Percentiles rank a stretch among this genome's conserved stretches.
phyloP scores from a whole-genome alignment of 495 filamentous ascomycete genomes.

The Hypoxylon lienhwacheense region DNA sequence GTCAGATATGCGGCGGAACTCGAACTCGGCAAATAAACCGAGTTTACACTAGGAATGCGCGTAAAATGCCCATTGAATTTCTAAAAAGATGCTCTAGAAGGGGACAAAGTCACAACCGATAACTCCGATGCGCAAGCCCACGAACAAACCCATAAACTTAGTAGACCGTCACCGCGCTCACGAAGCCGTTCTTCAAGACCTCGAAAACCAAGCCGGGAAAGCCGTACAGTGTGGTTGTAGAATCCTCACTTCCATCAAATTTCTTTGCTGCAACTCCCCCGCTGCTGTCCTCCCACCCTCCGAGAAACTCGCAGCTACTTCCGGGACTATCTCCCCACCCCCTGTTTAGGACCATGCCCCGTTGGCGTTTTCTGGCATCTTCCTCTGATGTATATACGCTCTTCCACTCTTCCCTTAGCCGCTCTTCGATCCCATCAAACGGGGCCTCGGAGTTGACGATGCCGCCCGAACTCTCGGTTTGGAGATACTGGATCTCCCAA shows the following conservation, averaged over 20 bases:
- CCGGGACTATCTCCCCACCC: constrained; percentile 91
- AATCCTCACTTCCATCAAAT: constrained; percentile 60
- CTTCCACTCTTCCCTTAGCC: constrained; percentile 73
- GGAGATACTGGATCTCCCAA: constrained; percentile 74
- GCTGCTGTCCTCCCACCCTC: constrained; percentile 82
- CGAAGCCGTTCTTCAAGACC: constrained; percentile 87
- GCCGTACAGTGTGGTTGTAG: constrained; percentile 86
- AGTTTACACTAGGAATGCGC: neutral
- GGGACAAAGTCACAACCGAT: neutral
- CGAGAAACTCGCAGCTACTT: constrained; percentile 84
- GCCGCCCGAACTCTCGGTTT: constrained; percentile 27
- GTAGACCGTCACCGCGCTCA: constrained; percentile 88
- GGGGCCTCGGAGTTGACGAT: constrained; percentile 72
- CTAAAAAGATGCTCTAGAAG: constrained; percentile 2
- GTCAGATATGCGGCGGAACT: no score
- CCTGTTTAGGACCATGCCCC: constrained; percentile 84
- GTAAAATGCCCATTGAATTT: neutral
- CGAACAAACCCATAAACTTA: constrained; percentile 37
- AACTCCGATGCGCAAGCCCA: constrained; percentile 5
- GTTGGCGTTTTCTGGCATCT: constrained; percentile 64
- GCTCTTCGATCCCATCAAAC: constrained; percentile 68
- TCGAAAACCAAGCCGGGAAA: constrained; percentile 95
- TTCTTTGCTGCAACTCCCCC: constrained; percentile 46
- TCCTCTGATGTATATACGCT: constrained; percentile 61
- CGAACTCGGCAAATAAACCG: no score